phyloP scores from a whole-genome alignment of 2,329 filamentous ascomycete species.

The Ilyonectria destructans region DNA sequence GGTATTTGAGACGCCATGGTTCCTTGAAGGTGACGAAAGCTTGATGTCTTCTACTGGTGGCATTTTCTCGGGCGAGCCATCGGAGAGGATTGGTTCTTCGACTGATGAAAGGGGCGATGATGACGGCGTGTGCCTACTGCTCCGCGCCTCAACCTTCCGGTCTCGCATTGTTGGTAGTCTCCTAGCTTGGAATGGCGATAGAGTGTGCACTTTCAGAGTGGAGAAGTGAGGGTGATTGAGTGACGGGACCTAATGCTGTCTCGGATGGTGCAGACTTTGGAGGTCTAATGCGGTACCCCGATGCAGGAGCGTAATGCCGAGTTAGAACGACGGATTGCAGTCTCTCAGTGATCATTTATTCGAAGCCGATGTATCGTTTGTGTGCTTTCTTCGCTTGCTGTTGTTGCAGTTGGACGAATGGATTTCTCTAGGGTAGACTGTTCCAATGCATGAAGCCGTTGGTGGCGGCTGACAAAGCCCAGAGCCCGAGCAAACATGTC shows the following conservation, averaged over 20 bases:
- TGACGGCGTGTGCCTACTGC: not conserved
- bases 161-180: not conserved
- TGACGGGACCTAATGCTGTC: no score
- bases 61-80: constrained; percentile 12
- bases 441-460: not conserved
- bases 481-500: not conserved
- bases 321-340: no score
- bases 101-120: constrained; percentile 40
- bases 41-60: constrained; percentile 29
- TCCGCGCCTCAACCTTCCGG: not conserved
- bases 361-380: not conserved
- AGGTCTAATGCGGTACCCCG: no score
- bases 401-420: not conserved
- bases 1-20: constrained; percentile 17
- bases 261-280: no score
- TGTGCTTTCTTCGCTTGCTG: not conserved
- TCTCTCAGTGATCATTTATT: not conserved
- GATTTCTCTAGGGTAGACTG: not conserved
- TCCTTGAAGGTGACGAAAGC: constrained; percentile 29
- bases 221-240: no score
- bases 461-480: not conserved
- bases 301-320: no score
- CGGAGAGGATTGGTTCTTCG: constrained; percentile 18
- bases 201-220: no score
- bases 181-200: no score